A percentile compares a stretch with the other conserved stretches of the same genome.
These are phyloP conservation scores for Raffaelea ambrosiae DNA, from an alignment of 2,329 filamentous ascomycete genomes.

Conservation along the genomic window DNA sequence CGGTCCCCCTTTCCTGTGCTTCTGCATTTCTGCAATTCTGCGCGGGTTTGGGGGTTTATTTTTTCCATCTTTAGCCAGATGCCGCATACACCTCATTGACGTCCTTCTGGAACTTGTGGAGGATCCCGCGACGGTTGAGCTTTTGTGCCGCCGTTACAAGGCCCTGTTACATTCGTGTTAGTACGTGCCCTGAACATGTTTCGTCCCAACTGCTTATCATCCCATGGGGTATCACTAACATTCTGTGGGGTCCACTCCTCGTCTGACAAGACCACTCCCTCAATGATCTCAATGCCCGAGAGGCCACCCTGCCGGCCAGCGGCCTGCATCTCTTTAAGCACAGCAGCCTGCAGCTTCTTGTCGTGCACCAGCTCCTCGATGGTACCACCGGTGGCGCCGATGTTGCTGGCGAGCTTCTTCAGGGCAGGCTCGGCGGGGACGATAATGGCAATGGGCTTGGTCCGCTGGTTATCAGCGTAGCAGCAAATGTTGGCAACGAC, in stretches of 20 bases:
- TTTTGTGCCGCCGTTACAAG: constrained; percentile 65
- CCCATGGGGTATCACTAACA: constrained; percentile 34
- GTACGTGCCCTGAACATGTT: background rate
- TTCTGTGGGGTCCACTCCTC: constrained; percentile 72
- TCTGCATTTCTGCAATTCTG: too few species aligned
- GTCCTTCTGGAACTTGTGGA: constrained; percentile 52
- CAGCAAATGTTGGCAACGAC: constrained; percentile 50
- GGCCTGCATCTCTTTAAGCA: constrained; percentile 57
- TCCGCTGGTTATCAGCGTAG: constrained; percentile 40
- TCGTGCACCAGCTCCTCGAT: constrained; percentile 61
- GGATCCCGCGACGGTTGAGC: constrained; percentile 60
- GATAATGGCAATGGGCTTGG: constrained; percentile 48
- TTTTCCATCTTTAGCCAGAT: constrained; percentile 10
- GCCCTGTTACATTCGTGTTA: constrained; percentile 32
- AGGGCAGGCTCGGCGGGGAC: constrained; percentile 47
- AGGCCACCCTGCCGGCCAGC: constrained; percentile 54
- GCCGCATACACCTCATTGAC: constrained; percentile 51
- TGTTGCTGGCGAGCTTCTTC: constrained; percentile 38
- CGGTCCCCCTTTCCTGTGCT: too few species aligned
- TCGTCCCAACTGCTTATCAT: too few species aligned
- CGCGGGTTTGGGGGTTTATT: background rate
- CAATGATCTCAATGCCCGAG: constrained; percentile 59
- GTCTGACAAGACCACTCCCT: constrained; percentile 61
- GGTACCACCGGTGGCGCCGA: constrained; percentile 39
- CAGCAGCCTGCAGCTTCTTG: constrained; percentile 53